Evolutionary conservation across 2,329 filamentous ascomycete species (phyloP).

Genomic region (Xylaria sp.): DNA sequence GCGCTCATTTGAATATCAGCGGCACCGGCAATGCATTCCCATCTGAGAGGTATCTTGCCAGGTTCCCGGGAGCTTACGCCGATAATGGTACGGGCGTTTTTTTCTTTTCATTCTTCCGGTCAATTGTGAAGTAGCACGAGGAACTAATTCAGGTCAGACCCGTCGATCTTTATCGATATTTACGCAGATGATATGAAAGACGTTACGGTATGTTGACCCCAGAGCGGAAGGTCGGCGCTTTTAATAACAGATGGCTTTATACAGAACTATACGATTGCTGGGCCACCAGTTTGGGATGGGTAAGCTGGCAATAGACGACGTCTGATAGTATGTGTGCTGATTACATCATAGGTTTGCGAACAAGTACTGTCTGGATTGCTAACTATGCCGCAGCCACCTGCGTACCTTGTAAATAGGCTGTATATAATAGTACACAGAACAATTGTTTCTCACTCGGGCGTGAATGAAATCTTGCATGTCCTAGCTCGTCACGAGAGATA

Average conservation of each 20-base stretch:
- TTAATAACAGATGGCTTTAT: neutral
- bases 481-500: neutral
- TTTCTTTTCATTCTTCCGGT: neutral
- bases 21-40: constrained; percentile 48
- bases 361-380: constrained; percentile 40
- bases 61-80: constrained; percentile 53
- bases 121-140: no score
- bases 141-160: constrained; percentile 45
- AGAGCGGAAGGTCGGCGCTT: no score
- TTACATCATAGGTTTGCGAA: constrained; percentile 29
- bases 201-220: constrained; percentile 44
- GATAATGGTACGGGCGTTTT: constrained; percentile 48
- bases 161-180: constrained; percentile 53
- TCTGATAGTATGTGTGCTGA: constrained; percentile 6
- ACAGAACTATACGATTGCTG: constrained; percentile 54
- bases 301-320: constrained; percentile 37
- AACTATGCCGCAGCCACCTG: neutral
- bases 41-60: constrained; percentile 46
- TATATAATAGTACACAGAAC: neutral
- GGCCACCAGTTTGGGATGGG: constrained; percentile 55
- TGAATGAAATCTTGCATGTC: neutral
- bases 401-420: neutral
- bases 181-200: constrained; percentile 51
- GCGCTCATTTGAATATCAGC: constrained; percentile 53
- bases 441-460: neutral